These are phyloP conservation scores for Striga asiatica DNA, from an alignment of 257 asterid species.

Conservation along the genomic window DNA sequence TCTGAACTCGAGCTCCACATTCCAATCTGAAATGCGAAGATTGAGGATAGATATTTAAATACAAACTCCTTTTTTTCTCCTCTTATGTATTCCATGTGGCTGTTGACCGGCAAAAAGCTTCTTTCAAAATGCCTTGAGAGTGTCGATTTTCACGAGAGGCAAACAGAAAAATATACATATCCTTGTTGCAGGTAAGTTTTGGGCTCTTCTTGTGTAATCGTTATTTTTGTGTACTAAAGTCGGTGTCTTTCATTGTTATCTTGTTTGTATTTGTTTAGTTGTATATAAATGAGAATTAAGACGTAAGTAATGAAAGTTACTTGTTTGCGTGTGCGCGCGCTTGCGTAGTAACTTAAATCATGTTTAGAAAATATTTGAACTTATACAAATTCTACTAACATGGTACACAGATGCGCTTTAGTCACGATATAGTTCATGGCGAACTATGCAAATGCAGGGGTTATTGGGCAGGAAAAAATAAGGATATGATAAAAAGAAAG, in stretches of 20 bases:
- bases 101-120: too few relatives aligned
- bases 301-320: not conserved
- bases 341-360: too few relatives aligned
- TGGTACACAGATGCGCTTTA: too few relatives aligned
- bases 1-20: conserved; percentile 72
- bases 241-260: conserved; percentile 1
- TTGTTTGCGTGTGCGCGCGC: not conserved
- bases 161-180: not conserved
- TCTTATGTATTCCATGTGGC: too few relatives aligned
- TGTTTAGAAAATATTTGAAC: too few relatives aligned
- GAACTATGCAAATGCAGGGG: too few relatives aligned
- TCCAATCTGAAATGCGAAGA: conserved; percentile 73
- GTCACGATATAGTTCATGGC: too few relatives aligned
- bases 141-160: not conserved
- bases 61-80: too few relatives aligned
- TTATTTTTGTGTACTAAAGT: conserved; percentile 10
- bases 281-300: not conserved
- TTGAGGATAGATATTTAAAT: conserved; percentile 68
- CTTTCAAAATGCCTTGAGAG: too few relatives aligned
- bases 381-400: too few relatives aligned
- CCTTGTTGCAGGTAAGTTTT: conserved; percentile 1
- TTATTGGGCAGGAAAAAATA: too few relatives aligned
- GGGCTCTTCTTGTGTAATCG: conserved; percentile 6
- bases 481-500: too few relatives aligned
- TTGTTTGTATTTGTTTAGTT: not conserved